These are phyloP conservation scores for Colletotrichum sp. DNA, from an alignment of 2,329 filamentous ascomycete genomes.

Conservation along the genomic window DNA sequence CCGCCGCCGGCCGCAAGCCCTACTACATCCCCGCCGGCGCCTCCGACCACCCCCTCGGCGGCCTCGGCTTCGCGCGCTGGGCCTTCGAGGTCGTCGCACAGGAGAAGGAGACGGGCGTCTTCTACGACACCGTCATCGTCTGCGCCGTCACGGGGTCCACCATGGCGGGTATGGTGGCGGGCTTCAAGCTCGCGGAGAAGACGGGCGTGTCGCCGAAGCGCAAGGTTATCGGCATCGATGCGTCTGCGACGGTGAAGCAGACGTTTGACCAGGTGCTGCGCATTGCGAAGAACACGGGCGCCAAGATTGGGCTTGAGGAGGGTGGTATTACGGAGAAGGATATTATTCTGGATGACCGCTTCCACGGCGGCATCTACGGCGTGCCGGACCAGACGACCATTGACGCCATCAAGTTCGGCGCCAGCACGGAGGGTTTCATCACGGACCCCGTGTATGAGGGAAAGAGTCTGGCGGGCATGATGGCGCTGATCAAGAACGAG, in stretches of 20 bases:
- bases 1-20: conserved; percentile 58
- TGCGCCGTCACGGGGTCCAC: conserved; percentile 76
- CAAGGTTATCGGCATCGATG: conserved; percentile 41
- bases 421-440: conserved; percentile 72
- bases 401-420: conserved; percentile 71
- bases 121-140: conserved; percentile 71
- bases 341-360: conserved; percentile 65
- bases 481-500: conserved; percentile 67
- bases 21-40: conserved; percentile 77
- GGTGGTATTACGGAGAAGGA: conserved; percentile 66
- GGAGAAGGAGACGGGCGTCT: conserved; percentile 63
- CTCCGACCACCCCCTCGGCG: conserved; percentile 72
- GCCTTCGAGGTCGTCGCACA: conserved; percentile 71
- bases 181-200: conserved; percentile 67
- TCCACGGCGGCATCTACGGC: conserved; percentile 72
- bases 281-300: conserved; percentile 68
- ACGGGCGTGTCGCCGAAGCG: conserved; percentile 39
- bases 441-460: conserved; percentile 80
- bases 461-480: conserved; percentile 75
- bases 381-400: conserved; percentile 69
- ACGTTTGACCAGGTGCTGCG: conserved; percentile 69
- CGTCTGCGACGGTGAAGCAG: conserved; percentile 53
- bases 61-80: conserved; percentile 73
- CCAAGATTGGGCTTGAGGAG: conserved; percentile 63
- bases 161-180: conserved; percentile 73